phyloP scores from a whole-genome alignment of 768 basidiomycete species.

The Boletus eberwhitei region DNA sequence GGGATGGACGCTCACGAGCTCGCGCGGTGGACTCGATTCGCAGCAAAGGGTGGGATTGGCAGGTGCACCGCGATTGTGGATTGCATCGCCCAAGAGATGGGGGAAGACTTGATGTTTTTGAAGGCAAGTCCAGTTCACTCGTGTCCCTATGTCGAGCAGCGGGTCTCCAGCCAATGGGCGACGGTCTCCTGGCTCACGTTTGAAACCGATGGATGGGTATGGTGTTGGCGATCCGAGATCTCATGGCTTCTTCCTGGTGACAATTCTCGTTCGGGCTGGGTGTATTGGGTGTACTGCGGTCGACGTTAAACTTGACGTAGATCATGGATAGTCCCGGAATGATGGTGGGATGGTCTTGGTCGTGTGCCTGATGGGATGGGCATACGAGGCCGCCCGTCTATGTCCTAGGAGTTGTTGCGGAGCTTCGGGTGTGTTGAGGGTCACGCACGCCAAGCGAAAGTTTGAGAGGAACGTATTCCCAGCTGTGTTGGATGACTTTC shows the following conservation, averaged over 20 bases:
- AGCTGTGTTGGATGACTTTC: not conserved
- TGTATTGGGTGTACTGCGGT: not conserved
- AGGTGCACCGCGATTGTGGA: slow-evolving; percentile 71
- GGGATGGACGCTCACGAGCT: slow-evolving; percentile 69
- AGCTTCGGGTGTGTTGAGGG: not conserved
- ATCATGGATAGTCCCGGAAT: not conserved
- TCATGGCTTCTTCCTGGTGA: not conserved
- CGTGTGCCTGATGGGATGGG: not conserved
- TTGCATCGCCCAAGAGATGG: slow-evolving; percentile 67
- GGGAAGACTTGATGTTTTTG: slow-evolving; percentile 81
- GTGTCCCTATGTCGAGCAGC: not conserved
- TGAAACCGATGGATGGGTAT: not conserved
- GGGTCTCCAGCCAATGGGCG: not conserved
- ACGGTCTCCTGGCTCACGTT: not conserved
- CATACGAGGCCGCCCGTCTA: too few relatives aligned
- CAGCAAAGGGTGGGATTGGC: slow-evolving; percentile 81
- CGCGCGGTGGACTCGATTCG: slow-evolving; percentile 80
- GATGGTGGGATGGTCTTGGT: not conserved
- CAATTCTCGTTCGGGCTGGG: not conserved
- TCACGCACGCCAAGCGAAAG: not conserved
- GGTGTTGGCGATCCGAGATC: not conserved
- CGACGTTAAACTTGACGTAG: not conserved
- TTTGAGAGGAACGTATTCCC: not conserved
- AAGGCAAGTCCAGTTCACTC: slow-evolving; percentile 44
- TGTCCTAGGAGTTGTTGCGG: not conserved